Conservation (phyloP, 495 filamentous ascomycete genomes). For the Hypoxylon lienhwacheense region DNA sequence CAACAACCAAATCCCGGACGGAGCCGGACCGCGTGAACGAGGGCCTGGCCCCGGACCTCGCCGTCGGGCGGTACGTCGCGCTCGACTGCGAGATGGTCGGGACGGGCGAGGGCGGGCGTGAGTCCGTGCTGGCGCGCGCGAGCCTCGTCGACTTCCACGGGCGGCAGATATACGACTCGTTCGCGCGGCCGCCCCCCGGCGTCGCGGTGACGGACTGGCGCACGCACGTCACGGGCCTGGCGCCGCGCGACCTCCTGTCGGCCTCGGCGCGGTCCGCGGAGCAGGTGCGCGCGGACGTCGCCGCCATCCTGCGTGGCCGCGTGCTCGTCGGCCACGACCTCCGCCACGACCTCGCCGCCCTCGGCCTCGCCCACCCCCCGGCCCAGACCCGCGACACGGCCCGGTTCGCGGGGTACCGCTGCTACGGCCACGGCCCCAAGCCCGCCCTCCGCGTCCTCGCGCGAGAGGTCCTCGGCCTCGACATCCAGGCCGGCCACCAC, state of each 20-base stretch:
- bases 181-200: slow-evolving; percentile 75
- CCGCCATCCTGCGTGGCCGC: slow-evolving; percentile 68
- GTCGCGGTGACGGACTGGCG: slow-evolving; percentile 85
- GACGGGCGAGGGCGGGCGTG: slow-evolving; percentile 69
- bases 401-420: slow-evolving; percentile 69
- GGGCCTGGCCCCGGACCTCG: slow-evolving; percentile 50
- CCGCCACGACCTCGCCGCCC: slow-evolving; percentile 76
- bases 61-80: slow-evolving; percentile 82
- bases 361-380: slow-evolving; percentile 74
- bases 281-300: too few relatives aligned
- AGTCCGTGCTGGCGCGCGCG: slow-evolving; percentile 75
- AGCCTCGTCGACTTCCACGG: slow-evolving; percentile 92
- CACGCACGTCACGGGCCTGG: slow-evolving; percentile 80
- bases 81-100: slow-evolving; percentile 99
- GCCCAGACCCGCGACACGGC: slow-evolving; percentile 83
- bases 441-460: slow-evolving; percentile 77
- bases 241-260: slow-evolving; percentile 65
- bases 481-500: slow-evolving; percentile 76
- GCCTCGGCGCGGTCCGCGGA: slow-evolving; percentile 73
- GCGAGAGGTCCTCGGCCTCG: slow-evolving; percentile 73
- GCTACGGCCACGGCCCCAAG: slow-evolving; percentile 73
- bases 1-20: too few relatives aligned
- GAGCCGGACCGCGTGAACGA: slow-evolving; percentile 47
- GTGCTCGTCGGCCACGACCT: slow-evolving; percentile 91
- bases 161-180: slow-evolving; percentile 86